A percentile compares a stretch with the other conserved stretches of the same genome.
Evolutionary conservation across 257 asterid species (phyloP).

Genomic region (Nicotiana benthamiana): DNA sequence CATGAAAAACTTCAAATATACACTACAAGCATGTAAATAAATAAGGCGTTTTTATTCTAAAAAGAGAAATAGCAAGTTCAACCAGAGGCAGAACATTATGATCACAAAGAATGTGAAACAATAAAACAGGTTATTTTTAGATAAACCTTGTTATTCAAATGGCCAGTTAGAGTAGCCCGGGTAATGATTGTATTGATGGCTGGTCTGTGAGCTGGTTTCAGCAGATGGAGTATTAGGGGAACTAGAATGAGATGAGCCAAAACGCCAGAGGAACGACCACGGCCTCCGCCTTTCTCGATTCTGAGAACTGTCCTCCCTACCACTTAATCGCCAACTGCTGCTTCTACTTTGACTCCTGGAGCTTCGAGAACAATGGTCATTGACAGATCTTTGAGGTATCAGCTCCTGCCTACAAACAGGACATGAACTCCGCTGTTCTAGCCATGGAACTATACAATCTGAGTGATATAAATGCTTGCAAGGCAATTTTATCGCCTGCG

Average conservation of each 20-base stretch:
- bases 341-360: conserved; percentile 37
- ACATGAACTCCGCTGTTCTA: conserved; percentile 67
- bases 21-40: background rate
- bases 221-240: conserved; percentile 29
- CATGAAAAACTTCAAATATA: background rate
- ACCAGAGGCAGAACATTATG: conserved; percentile 24
- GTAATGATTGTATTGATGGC: conserved; percentile 42
- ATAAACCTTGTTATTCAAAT: conserved; percentile 35
- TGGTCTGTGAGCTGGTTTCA: conserved; percentile 43
- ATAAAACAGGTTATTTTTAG: background rate
- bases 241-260: conserved; percentile 46
- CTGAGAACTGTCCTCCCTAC: conserved; percentile 29
- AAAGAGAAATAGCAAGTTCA: conserved; percentile 19
- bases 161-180: conserved; percentile 66
- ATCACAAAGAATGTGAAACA: conserved; percentile 19
- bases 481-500: conserved; percentile 58
- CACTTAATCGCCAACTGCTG: conserved; percentile 37
- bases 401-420: conserved; percentile 85
- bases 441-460: conserved; percentile 86
- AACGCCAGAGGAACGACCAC: conserved; percentile 91
- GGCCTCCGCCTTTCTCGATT: conserved; percentile 43
- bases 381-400: conserved; percentile 9
- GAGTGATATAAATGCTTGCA: conserved; percentile 81
- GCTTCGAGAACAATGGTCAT: conserved; percentile 16
- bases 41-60: background rate